Base-by-base conservation (phyloP, 1,284 basidiomycete species). In the Sutorius eximius region DNA sequence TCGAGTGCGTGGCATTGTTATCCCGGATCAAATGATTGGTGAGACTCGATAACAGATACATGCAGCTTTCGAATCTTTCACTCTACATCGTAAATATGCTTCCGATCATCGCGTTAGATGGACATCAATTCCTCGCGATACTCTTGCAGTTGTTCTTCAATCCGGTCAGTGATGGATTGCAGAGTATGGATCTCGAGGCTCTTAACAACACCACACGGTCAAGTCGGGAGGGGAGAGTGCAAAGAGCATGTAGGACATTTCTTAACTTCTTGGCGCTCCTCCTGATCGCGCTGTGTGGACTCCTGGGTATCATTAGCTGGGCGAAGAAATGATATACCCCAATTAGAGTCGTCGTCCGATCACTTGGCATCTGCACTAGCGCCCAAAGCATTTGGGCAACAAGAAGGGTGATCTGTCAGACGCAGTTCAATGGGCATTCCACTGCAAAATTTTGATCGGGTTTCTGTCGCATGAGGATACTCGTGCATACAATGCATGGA, bases 71-170 rank as follows among this genome's bases (percentile, higher is more conserved):
- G 0, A 83, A 82, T 20, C 68, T 89, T 24, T 89, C 87, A 2
- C 75, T 91, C 0, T 91, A 79, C 66, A 70, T 89, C 57, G 82
- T 91, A 70, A 91, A 91, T 67, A 77, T 87, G 24, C 73, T 91
- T 11, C 87, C 89, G 0, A 67, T 91, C 20, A 77, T 79, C 2
- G 70, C 73, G 45, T 73, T 91, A 29, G 89, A 91, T 53, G 88
- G 89, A 29, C 68, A 73, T 9, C 78, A 83, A 58, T 68, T 83
- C 22, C 71, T 86, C 4, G 62, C 61, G 11, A 66, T 73, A 9
- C 48, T 79, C 5, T 61, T 85, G 15, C 74, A 78, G 44, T 46
- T 68, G 7, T 46, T 58, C 9, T 58, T n/a, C 24, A 27, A 46
- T 30, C 45, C 47, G 38, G 30, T 38, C 12, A 40, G 29, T 24